Conservation (phyloP, 176 grass and related monocot genomes). For the Oryza longistaminata region DNA sequence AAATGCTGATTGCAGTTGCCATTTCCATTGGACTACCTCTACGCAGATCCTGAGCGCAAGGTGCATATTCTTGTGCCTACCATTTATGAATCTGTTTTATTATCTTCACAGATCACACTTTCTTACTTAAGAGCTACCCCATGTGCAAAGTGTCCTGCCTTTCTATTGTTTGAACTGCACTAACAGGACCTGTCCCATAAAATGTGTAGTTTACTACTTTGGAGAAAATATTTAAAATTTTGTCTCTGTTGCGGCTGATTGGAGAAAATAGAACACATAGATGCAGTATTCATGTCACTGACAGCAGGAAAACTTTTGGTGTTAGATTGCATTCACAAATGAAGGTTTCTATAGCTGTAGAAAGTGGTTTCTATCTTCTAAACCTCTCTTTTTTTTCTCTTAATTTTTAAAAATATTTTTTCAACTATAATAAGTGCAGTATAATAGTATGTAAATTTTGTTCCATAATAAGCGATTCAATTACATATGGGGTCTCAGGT, state of each 20-base stretch:
- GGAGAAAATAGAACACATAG: neutral
- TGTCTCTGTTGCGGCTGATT: neutral
- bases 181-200: neutral
- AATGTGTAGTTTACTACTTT: neutral
- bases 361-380: neutral
- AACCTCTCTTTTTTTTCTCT: neutral
- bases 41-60: conserved; percentile 85
- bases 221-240: neutral
- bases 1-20: conserved; percentile 64
- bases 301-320: neutral
- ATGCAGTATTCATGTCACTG: neutral
- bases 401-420: neutral
- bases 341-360: neutral
- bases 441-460: neutral
- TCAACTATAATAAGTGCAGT: neutral
- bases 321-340: conserved; percentile 1
- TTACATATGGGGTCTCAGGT: neutral
- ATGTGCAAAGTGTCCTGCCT: neutral
- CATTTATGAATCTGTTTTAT: conserved; percentile 16
- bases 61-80: conserved; percentile 27
- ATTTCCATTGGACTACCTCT: conserved; percentile 82
- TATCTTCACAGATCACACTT: neutral
- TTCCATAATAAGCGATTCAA: neutral
- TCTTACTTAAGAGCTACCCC: neutral
- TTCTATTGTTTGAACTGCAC: neutral